Base-by-base conservation (phyloP, 768 basidiomycete species). In the Trametes cinnabarina region DNA sequence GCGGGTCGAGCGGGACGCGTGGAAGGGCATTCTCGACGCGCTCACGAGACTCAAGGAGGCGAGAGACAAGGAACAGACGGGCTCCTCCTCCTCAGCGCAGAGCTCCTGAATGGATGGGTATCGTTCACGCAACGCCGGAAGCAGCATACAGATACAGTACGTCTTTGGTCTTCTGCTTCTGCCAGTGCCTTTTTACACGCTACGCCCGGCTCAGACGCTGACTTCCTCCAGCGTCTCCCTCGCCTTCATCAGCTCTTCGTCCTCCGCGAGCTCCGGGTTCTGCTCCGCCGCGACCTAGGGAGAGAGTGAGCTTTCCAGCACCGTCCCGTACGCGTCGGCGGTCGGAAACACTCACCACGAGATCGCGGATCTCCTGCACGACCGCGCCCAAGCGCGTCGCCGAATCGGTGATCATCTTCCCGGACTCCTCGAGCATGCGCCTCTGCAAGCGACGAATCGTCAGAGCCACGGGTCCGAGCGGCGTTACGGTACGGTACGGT, bases 371-470 rank as follows among this genome's bases (percentile, higher is more conserved):
- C 54, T 89, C 88, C 55, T 75, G 83, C 28, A 77, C 76, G 30
- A 83, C 85, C 66, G 78, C 81, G 46, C 77, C 82, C n/a, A 92
- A 74, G 46, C 88, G 80, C 53, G 70, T 78, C 54, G 76, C 73
- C 20, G 86, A 80, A 68, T 93, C 90, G 49, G 73, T 73, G 58
- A 93, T 81, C 92, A 95, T 92, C 77, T 84, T 91, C 60, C 82
- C 74, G 41, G 87, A 86, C 76, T 95, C 92, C 55, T 89, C 85
- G 47, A 86, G 73, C 75, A 92, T 76, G 66, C 79, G 82, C 53
- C 71, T 77, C 90, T 92, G 66, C 35, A 17, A 35, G 23, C 17
- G 8, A 22, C 57, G 4, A 49, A 39, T 12, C 6, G 39, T n/a
- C n/a, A n/a, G n/a, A n/a, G n/a, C n/a, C n/a, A n/a, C n/a, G n/a